Conservation (phyloP, 805 yeast species). For the Priceomyces carsonii region DNA sequence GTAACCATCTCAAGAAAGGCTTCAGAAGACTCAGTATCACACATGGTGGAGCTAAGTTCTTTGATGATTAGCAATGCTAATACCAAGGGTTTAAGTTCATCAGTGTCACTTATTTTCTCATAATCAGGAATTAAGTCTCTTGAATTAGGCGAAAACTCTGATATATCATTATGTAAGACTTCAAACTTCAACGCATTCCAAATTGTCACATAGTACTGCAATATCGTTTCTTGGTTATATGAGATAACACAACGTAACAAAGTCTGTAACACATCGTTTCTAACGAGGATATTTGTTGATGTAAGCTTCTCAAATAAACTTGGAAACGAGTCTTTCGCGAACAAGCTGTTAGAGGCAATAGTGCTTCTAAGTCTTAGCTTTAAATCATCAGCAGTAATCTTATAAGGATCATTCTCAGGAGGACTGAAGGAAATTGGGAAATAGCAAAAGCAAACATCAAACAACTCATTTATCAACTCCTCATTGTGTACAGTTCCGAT, state of each 20-base stretch:
- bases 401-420: constrained; percentile 85
- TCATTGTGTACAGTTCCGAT: constrained; percentile 31
- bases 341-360: constrained; percentile 58
- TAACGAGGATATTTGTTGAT: constrained; percentile 70
- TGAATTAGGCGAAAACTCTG: constrained; percentile 25
- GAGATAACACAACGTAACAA: constrained; percentile 54
- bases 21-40: constrained; percentile 28
- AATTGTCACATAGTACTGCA: constrained; percentile 65
- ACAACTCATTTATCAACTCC: constrained; percentile 62
- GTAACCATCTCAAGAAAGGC: constrained; percentile 36
- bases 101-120: constrained; percentile 29
- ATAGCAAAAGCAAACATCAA: constrained; percentile 89
- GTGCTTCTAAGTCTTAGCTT: constrained; percentile 62
- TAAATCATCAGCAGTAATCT: constrained; percentile 72
- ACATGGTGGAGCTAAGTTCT: constrained; percentile 38
- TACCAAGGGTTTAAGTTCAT: constrained; percentile 36
- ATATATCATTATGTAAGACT: constrained; percentile 69
- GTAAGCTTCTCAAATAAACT: constrained; percentile 77
- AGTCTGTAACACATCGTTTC: constrained; percentile 71
- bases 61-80: constrained; percentile 39
- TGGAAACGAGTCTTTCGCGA: constrained; percentile 74
- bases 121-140: constrained; percentile 28
- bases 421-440: constrained; percentile 96
- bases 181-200: constrained; percentile 92
- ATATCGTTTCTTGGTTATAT: constrained; percentile 51